Percentiles rank a stretch among this genome's conserved stretches.
Evolutionary conservation across 345 rosid genomes (phyloP).

Genomic region (Arabidopsis arenosa): DNA sequence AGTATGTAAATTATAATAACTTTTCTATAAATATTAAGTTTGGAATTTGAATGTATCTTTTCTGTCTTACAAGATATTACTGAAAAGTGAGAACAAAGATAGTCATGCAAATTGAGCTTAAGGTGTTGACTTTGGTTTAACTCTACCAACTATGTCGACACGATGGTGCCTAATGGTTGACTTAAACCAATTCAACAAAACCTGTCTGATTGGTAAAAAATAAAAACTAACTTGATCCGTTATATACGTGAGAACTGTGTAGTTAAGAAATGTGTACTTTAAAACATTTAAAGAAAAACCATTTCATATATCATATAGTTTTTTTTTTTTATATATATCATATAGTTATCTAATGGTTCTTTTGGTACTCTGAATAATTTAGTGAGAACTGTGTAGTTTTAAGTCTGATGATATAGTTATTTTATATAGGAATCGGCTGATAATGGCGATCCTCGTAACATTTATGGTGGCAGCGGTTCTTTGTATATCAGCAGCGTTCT

Average conservation of each 20-base stretch:
- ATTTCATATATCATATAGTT: too few relatives aligned
- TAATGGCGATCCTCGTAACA: constrained; percentile 40
- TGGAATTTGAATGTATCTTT: not conserved
- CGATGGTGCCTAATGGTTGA: not conserved
- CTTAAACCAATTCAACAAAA: constrained; percentile 16
- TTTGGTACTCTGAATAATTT: not conserved
- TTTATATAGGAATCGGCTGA: constrained; percentile 31
- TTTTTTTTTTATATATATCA: too few relatives aligned
- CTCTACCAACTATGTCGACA: too few relatives aligned
- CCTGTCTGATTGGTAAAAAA: not conserved
- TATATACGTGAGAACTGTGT: too few relatives aligned
- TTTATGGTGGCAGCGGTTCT: constrained; percentile 45
- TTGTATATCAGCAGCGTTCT: constrained; percentile 42
- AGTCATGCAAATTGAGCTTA: not conserved
- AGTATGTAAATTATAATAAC: not conserved
- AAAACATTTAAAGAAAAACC: too few relatives aligned
- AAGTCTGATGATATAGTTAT: not conserved
- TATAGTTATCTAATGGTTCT: not conserved
- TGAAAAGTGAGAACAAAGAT: not conserved
- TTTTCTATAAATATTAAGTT: not conserved
- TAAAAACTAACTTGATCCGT: not conserved
- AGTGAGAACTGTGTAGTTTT: not conserved
- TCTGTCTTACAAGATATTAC: not conserved
- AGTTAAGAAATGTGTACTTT: too few relatives aligned
- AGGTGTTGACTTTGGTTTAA: not conserved